Evolutionary conservation across 2,329 filamentous ascomycete species (phyloP), one percentile per base, ranked within the genome.

Genomic region (Diaporthe ilicicola): DNA sequence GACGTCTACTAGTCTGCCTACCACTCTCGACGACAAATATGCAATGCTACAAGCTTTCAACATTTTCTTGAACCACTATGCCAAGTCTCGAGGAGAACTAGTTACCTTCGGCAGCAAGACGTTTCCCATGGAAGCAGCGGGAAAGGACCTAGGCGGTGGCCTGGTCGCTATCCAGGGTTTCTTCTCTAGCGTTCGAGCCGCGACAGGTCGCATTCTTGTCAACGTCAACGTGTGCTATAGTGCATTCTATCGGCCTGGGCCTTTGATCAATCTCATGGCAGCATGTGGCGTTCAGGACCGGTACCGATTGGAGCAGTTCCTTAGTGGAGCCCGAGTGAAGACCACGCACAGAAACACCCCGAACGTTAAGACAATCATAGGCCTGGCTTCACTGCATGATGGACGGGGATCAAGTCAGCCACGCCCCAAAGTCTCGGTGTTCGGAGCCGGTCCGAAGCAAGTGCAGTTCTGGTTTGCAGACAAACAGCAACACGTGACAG

Each of bases 41-140:
- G 70, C 73, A 7, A 74, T 94, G n/a, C 84, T 95, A 2, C 94
- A 93, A 79, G 93, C 91, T 3, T 80, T 94, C 73, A 89, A 95
- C 77, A 92, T 92, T 78, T 93, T 87, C 71, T 82, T 93, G 1
- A 81, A 81, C 44, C 78, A 83, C 67, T 75, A 78, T 39, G 66
- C 77, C 44, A 81, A 78, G 70, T 72, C 76, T 1, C 39, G 73
- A 0, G 48, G 19, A 6, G 55, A 61, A 1, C 62, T 79, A 1
- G 72, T 73, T 22, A 76, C 77, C 0, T 69, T 82, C 29, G 81
- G 80, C 0, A 72, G 70, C 29, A 79, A 77, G 69, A 76, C 67
- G 2, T 82, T 82, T 32, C 34, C 72, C 0, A 61, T 76, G n/a
- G 15, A 37, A 9, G 46, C 53, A 1, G 70, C 68, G 2, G 59